Conservation (phyloP, 2,329 filamentous ascomycete species). For the Penicillium brasilianum region DNA sequence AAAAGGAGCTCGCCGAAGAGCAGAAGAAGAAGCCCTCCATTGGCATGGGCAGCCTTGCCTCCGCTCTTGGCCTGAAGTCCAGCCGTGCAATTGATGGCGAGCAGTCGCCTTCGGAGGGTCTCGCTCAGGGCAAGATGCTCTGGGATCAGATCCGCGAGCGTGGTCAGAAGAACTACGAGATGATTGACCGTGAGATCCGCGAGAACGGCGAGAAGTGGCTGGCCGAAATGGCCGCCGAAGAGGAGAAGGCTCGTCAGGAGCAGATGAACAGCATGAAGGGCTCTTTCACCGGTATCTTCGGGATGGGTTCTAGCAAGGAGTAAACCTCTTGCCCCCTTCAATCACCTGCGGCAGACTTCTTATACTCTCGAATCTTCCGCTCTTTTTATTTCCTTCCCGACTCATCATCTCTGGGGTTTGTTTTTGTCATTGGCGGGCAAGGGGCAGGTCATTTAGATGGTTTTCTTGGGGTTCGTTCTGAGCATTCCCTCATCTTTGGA, state of each 20-base stretch:
- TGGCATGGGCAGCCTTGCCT: conserved; percentile 71
- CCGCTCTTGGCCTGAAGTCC: conserved; percentile 77
- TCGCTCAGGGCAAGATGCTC: conserved; percentile 94
- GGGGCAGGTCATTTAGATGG: conserved; percentile 38
- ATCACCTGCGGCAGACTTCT: conserved; percentile 4
- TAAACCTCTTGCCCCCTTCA: conserved; percentile 17
- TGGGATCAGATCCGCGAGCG: conserved; percentile 92
- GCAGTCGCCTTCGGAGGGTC: conserved; percentile 72
- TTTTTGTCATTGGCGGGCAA: conserved; percentile 30
- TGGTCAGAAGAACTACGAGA: conserved; percentile 86
- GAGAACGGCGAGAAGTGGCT: conserved; percentile 96
- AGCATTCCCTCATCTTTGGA: conserved; percentile 31
- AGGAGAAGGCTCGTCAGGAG: conserved; percentile 89
- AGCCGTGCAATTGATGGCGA: conserved; percentile 68
- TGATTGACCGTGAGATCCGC: conserved; percentile 86
- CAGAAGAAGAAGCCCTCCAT: conserved; percentile 64
- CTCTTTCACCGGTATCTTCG: conserved; percentile 67
- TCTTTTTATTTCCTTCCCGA: conserved; percentile 20
- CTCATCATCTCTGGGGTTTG: conserved; percentile 26
- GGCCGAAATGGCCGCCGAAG: conserved; percentile 85
- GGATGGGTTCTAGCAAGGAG: conserved; percentile 39
- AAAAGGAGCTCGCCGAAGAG: conserved; percentile 74
- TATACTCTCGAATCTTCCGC: conserved; percentile 14
- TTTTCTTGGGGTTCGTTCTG: conserved; percentile 32
- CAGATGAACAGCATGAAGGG: conserved; percentile 91